phyloP scores from a whole-genome alignment of 1,284 basidiomycete genomes.

The Wolfiporia cocos region DNA sequence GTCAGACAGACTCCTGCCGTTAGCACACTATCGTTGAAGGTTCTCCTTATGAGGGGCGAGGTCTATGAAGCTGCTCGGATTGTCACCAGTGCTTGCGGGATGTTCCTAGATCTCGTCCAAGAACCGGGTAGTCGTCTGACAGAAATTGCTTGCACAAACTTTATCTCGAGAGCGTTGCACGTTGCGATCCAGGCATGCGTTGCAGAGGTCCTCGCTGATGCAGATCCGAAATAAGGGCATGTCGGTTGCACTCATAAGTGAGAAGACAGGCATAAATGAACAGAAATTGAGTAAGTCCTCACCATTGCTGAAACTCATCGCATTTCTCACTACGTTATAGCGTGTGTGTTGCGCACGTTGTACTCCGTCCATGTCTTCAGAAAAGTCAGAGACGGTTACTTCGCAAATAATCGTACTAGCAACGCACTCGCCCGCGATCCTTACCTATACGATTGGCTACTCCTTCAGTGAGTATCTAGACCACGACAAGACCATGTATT shows the following conservation, averaged over 20 bases:
- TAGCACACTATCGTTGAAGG: too few species aligned
- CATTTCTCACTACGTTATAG: not conserved
- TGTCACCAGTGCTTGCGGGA: conserved; percentile 8
- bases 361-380: conserved; percentile 9
- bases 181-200: conserved; percentile 10
- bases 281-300: conserved; percentile 9
- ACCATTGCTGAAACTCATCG: not conserved
- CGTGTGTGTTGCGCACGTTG: conserved; percentile 7
- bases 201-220: conserved; percentile 11
- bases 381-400: conserved; percentile 5
- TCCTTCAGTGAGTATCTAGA: conserved; percentile 4
- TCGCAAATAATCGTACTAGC: conserved; percentile 8
- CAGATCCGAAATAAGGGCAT: conserved; percentile 7
- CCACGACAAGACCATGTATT: not conserved
- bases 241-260: conserved; percentile 5
- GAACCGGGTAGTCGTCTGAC: conserved; percentile 10
- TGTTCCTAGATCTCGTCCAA: conserved; percentile 10
- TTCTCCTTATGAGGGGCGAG: too few species aligned
- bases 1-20: too few species aligned
- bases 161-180: conserved; percentile 10
- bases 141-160: conserved; percentile 7
- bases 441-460: conserved; percentile 1
- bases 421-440: conserved; percentile 5
- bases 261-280: conserved; percentile 4
- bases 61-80: conserved; percentile 9